Base-by-base conservation (phyloP, 2,329 filamentous ascomycete genomes). In the Microcyclosporella mali region DNA sequence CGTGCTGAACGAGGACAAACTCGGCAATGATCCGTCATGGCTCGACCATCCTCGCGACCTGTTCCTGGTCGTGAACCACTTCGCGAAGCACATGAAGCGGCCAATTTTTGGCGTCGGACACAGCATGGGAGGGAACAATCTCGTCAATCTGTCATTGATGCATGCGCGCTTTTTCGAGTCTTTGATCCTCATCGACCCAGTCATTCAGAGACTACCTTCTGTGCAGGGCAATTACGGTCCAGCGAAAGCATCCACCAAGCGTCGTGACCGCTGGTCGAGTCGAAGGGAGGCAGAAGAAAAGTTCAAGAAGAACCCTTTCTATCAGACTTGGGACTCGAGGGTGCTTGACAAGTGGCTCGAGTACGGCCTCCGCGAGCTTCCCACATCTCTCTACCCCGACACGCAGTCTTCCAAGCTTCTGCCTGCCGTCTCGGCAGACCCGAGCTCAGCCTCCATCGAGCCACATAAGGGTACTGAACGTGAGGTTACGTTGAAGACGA, bases 21-120 rank as follows among this genome's bases (percentile, higher is more conserved):
- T 94, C 1, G 90, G 89, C 43, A 85, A 95, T 63, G 89, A 97
- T 63, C 88, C 88, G 28, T 81, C 79, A 55, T 97, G 89, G 89
- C 75, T 82, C 50, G 90, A 97, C 66, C 82, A 92, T 62, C 70
- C 85, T 34, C 80, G 89, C 35, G 90, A 97, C 64, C 77, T 95
- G 3, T 74, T 92, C 14, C 80, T 90, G 59, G 77, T 95, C 66
- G 76, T 92, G 68, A 95, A 95, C 66, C 73, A 79, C 41, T 90
- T 95, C 67, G 84, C 87, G 32, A 69, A 74, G 11, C 72, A 85
- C 49, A 88, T 92, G 76, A 84, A 85, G 10, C 83, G 84, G 1
- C 90, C 90, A 1, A 71, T 95, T 15, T 67, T 95, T 50, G 89
- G 86, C 43, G 66, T 97, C 19, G 90, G 88, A 12, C 90, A 97